Evolutionary conservation across 2,329 filamentous ascomycete species (phyloP), one percentile per base, ranked within the genome.

Genomic region (Aspergillus tanneri): DNA sequence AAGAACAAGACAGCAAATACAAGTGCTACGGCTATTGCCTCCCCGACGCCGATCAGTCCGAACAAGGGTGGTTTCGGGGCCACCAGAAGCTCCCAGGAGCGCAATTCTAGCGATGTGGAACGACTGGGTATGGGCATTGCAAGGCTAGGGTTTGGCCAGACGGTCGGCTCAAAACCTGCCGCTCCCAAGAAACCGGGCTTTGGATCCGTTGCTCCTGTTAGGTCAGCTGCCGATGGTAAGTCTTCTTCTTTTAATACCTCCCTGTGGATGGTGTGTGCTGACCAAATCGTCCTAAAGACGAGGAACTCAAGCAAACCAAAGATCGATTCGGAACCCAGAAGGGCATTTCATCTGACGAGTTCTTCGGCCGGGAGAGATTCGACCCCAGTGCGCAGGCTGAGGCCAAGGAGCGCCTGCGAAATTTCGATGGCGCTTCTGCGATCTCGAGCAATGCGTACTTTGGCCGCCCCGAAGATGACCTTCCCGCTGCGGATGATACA

Each of bases 401-500:
- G 74, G 92, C 93, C 60, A 95, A 95, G 76, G 78, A 80, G 19
- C 84, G 93, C 32, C 81, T 99, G 45, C 86, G 90, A 74, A 88
- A 90, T 38, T 99, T 99, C 65, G 92, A 97, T 72, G 90, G 93
- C 36, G 91, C 93, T 9, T 86, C 85, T 1, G 77, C 90, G 57
- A 99, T 99, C 70, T 96, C 91, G 5, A 95, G 89, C 49, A 99
- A 97, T 70, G 90, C 90, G 46, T 99, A 97, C 79, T 99, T 99
- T 70, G 93, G 93, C 52, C 87, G 92, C 43, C 86, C 90, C 2
- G 93, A 99, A 66, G 87, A 91, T 19, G 88, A 95, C 59, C 74
- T 80, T 24, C 77, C 77, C 47, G 67, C 71, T 2, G 77, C 72
- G 8, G 88, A 91, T 54, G 89, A 89, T 19, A 77, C 81, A 37